A percentile compares a stretch with the other conserved stretches of the same genome.
Conservation (phyloP, 805 yeast species). For the Deakozyma indianensis region DNA sequence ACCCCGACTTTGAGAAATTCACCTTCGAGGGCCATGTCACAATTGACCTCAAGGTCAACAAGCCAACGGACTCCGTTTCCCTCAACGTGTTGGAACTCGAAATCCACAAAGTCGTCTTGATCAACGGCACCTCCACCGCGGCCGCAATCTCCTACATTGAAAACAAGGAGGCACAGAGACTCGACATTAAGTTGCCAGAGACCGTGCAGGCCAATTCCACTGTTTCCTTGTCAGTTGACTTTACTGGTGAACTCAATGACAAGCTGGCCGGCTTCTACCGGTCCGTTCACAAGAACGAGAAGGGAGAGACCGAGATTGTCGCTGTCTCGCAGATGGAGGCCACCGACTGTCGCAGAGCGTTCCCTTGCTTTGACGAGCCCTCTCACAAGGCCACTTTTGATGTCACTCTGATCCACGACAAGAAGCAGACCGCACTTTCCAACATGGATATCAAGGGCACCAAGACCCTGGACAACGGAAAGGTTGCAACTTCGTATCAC, state of each 20-base stretch:
- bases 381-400: conserved; percentile 52
- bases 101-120: conserved; percentile 31
- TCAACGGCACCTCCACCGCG: conserved; percentile 18
- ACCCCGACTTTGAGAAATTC: conserved; percentile 39
- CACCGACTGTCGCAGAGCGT: conserved; percentile 64
- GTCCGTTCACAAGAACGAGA: conserved; percentile 39
- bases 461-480: conserved; percentile 23
- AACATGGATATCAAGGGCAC: conserved; percentile 46
- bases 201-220: conserved; percentile 25
- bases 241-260: conserved; percentile 46
- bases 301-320: conserved; percentile 39
- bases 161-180: conserved; percentile 46
- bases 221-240: conserved; percentile 41
- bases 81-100: conserved; percentile 56
- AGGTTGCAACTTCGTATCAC: conserved; percentile 37
- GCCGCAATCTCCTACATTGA: conserved; percentile 19
- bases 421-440: conserved; percentile 42
- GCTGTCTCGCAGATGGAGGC: conserved; percentile 66
- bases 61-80: conserved; percentile 29
- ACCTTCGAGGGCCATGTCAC: conserved; percentile 20
- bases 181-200: conserved; percentile 41
- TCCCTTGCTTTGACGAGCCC: conserved; percentile 68
- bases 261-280: conserved; percentile 66
- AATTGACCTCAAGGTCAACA: conserved; percentile 31
- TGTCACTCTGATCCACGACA: conserved; percentile 39